phyloP scores from a whole-genome alignment of 176 grass and related monocot genomes.

The Phragmites australis region DNA sequence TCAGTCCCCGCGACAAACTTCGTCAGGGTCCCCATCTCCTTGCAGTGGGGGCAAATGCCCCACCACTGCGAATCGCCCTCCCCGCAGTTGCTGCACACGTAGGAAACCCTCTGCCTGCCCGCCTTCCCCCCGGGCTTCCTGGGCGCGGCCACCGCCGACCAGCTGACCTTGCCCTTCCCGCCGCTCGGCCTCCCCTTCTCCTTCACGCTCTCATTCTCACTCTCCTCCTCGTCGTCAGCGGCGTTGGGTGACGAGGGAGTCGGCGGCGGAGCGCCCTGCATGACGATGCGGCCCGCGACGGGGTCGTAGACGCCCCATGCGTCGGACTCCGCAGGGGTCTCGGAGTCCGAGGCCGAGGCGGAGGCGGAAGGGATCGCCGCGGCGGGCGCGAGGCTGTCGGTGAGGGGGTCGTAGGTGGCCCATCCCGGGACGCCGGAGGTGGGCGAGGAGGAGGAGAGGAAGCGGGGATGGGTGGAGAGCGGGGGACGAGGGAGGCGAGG shows the following conservation, averaged over 20 bases:
- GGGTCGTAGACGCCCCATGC: constrained; percentile 60
- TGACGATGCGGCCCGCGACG: constrained; percentile 50
- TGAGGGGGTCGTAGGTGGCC: no score
- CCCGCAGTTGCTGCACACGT: constrained; percentile 61
- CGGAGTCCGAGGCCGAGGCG: no score
- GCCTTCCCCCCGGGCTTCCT: constrained; percentile 34
- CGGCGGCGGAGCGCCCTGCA: neutral
- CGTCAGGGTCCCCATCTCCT: constrained; percentile 1
- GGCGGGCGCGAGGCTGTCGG: no score
- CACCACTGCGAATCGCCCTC: constrained; percentile 69
- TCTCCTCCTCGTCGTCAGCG: neutral
- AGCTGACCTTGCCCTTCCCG: neutral
- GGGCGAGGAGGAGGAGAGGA: no score
- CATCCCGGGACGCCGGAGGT: no score
- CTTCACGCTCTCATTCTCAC: neutral
- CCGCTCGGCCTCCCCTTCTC: constrained; percentile 24
- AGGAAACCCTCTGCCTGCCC: constrained; percentile 46
- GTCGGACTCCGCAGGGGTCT: neutral
- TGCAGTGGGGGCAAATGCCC: constrained; percentile 61
- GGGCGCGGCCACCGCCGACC: constrained; percentile 19
- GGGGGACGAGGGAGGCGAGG: no score
- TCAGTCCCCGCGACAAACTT: neutral
- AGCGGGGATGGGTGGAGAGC: no score
- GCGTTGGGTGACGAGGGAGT: neutral
- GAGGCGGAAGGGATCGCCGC: no score